Percentiles rank a stretch among this genome's conserved stretches.
Conservation (phyloP, 108 stramenopile genomes). For the Fragilariopsis cylindrus region DNA sequence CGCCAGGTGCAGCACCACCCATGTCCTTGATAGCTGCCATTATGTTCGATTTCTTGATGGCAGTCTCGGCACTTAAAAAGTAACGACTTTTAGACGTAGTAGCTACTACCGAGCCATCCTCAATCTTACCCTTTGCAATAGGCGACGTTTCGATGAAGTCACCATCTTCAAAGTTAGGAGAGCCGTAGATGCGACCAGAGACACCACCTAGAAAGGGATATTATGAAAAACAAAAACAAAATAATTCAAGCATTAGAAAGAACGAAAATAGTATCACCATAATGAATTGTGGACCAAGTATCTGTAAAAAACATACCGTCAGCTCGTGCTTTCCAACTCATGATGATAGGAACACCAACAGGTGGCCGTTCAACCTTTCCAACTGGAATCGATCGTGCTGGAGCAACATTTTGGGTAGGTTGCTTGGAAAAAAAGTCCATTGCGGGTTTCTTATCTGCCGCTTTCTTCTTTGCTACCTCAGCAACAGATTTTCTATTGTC, state of each 20-base stretch:
- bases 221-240: background rate
- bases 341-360: constrained; percentile 68
- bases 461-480: constrained; percentile 5
- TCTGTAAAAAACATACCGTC: constrained; percentile 47
- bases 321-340: constrained; percentile 55
- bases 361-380: constrained; percentile 39
- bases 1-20: constrained; percentile 24
- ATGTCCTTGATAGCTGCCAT: constrained; percentile 34
- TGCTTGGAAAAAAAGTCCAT: background rate
- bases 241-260: background rate
- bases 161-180: constrained; percentile 67
- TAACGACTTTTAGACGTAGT: constrained; percentile 67
- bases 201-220: constrained; percentile 18
- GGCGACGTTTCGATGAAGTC: constrained; percentile 70
- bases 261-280: background rate
- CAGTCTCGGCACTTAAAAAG: constrained; percentile 41
- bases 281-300: no score
- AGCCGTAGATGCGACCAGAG: constrained; percentile 38
- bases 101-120: constrained; percentile 60
- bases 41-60: constrained; percentile 24
- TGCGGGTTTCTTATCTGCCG: background rate
- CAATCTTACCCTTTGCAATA: constrained; percentile 58
- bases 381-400: constrained; percentile 3
- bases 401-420: background rate
- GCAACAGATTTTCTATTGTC: constrained; percentile 18